These are phyloP conservation scores for Alternaria incomplexa DNA, from an alignment of 2,329 filamentous ascomycete genomes.

Conservation along the genomic window DNA sequence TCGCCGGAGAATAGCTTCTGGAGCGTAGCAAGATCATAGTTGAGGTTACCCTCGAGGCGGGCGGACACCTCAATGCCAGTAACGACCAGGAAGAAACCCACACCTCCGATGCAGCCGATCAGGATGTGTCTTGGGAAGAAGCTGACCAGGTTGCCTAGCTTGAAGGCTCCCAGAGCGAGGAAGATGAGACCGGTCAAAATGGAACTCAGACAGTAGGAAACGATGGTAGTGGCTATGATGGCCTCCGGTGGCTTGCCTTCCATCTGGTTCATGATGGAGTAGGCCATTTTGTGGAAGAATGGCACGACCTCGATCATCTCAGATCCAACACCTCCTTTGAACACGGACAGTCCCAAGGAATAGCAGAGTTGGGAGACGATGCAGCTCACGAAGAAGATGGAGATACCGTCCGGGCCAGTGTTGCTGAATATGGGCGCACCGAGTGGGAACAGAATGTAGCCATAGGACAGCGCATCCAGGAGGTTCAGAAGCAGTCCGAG, in stretches of 20 bases:
- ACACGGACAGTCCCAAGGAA: constrained; percentile 82
- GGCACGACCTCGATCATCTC: constrained; percentile 99
- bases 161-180: constrained; percentile 85
- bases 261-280: constrained; percentile 79
- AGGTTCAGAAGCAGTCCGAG: constrained; percentile 91
- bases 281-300: constrained; percentile 98
- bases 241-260: constrained; percentile 82
- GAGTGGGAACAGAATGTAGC: constrained; percentile 86
- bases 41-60: constrained; percentile 81
- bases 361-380: constrained; percentile 93
- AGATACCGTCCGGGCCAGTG: constrained; percentile 91
- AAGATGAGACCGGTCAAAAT: constrained; percentile 91
- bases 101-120: constrained; percentile 95
- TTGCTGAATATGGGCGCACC: constrained; percentile 84
- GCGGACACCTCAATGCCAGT: constrained; percentile 95
- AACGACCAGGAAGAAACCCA: constrained; percentile 90
- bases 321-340: constrained; percentile 89
- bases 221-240: constrained; percentile 92
- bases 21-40: constrained; percentile 79
- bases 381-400: constrained; percentile 98
- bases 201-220: constrained; percentile 87
- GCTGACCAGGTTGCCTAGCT: constrained; percentile 88
- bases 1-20: constrained; percentile 74
- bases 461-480: constrained; percentile 92
- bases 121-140: constrained; percentile 97